Evolutionary conservation across 495 filamentous ascomycete species (phyloP).

Genomic region (Penicillium coprophilum): DNA sequence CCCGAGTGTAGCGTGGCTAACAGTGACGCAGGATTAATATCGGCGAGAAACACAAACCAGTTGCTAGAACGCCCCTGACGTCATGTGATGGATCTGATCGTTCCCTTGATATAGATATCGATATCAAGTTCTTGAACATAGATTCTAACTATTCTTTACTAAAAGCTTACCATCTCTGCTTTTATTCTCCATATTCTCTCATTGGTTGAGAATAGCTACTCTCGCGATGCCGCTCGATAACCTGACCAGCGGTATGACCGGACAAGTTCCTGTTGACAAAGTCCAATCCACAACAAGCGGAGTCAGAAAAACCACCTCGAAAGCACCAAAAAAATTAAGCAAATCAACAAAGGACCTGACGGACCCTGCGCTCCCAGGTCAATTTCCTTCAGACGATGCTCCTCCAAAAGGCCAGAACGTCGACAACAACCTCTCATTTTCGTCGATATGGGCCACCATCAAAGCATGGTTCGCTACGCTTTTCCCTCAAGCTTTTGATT

Average conservation of each 20-base stretch:
- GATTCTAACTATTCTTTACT: background rate
- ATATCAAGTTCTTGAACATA: background rate
- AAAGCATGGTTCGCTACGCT: constrained; percentile 19
- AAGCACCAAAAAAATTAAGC: constrained; percentile 20
- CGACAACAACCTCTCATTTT: constrained; percentile 24
- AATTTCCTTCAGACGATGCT: constrained; percentile 34
- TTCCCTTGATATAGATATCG: constrained; percentile 1
- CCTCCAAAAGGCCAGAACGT: constrained; percentile 18
- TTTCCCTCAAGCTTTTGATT: constrained; percentile 30
- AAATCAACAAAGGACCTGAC: constrained; percentile 25
- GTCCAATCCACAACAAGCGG: constrained; percentile 18
- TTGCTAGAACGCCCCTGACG: constrained; percentile 11
- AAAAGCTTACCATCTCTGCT: background rate
- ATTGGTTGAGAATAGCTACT: background rate
- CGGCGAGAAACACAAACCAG: constrained; percentile 4
- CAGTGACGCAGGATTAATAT: constrained; percentile 13
- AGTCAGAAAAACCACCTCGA: constrained; percentile 18
- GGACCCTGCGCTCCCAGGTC: constrained; percentile 29
- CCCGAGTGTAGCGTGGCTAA: too few species aligned
- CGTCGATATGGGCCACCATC: constrained; percentile 17
- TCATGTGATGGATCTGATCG: constrained; percentile 1
- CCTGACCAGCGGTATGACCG: constrained; percentile 26
- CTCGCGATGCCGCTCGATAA: constrained; percentile 33
- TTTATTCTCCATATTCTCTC: background rate
- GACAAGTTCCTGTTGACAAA: constrained; percentile 23